Base-by-base conservation (phyloP, 768 basidiomycete species). In the Sutorius australiensis region DNA sequence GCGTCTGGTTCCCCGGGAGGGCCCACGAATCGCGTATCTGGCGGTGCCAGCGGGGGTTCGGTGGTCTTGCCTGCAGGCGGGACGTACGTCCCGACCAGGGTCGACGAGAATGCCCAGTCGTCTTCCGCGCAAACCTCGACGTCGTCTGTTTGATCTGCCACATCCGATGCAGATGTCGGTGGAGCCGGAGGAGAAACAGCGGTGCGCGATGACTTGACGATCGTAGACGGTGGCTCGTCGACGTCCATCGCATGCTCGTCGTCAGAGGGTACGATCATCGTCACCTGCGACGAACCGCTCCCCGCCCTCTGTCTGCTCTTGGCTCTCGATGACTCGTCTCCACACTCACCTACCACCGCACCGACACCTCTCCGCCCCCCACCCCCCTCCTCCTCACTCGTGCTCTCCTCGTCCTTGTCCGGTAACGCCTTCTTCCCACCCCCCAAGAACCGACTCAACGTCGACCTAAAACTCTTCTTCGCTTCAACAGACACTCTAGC, bases 391-490 rank as follows among this genome's bases (percentile, higher is more conserved):
- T 49, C 40, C 36, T 48, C 56, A 30, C 41, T 62, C 17, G 46
- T 58, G 13, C 61, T 51, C 10, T 56, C 61, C 9, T 60, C 62
- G 11, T 56, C 61, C 16, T 52, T n/a, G 42, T 61, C 39, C 16
- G 46, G 58, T 13, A 59, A 16, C 53, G 62, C 27, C 56, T 61
- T 54, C 16, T 74, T 77, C 36, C 81, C 82, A 33, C 63, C 64
- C 57, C 81, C 73, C 11, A 83, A 77, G 69, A 84, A 89, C 11
- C 69, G 76, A 40, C 70, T 75, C 51, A 90, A 61, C 46, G 67
- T 76, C 46, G 68, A 73, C 50, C 79, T 73, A 47, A 88, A 67
- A 31, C 63, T 72, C 53, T 69, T 64, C 53, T 57, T 64, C 39
- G 63, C 32, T 14, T 64, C 67, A 28, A 1, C 48, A 7, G 55